Evolutionary conservation across 2,329 filamentous ascomycete species (phyloP), one percentile per base, ranked within the genome.

Genomic region (Rhinocladiella similis): DNA sequence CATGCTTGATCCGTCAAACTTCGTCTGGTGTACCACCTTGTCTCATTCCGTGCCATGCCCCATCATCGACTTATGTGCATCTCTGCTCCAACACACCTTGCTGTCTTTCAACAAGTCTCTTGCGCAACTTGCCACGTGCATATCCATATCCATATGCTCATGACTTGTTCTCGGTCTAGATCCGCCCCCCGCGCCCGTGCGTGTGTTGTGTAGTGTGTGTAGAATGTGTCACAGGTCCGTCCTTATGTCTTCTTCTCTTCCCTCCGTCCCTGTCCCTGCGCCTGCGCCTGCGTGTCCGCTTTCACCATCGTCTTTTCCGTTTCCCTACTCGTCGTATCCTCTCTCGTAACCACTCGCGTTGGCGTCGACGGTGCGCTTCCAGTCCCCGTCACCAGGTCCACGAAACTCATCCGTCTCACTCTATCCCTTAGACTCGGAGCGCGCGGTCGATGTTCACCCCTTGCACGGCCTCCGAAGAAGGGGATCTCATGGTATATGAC

Each of bases 361-460:
- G 14, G 36, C 22, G 46, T 49, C 41, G 29, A 6, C 27, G 46
- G 22, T 20, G 14, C 12, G 12, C 22, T 29, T 16, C 29, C 47
- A 19, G 12, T 48, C 41, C 13, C 48, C 35, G 41, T 54, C 27
- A 60, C 45, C 9, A 63, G 55, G 16, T 59, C 59, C 5, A 43
- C 50, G 18, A 65, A 52, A 54, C 59, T 63, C 56, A 57, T 47
- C 18, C 57, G 45, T 33, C 63, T 33, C 20, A 36, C 39, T 9
- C 60, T 29, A 13, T 84, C 83, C 47, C 76, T 81, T 50, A 88
- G 72, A 65, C 79, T 86, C 13, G 85, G 85, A 35, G 83, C 84
- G 60, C 83, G 75, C 5, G 86, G 86, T 59, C 83, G 75, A 55
- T 78, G 77, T 63, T 79, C 77, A 4, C 85, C 84, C 55, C 80